Evolutionary conservation across 225 moss, liverwort and hornwort genomes (phyloP).

Genomic region (Takakia lepidozioides): DNA sequence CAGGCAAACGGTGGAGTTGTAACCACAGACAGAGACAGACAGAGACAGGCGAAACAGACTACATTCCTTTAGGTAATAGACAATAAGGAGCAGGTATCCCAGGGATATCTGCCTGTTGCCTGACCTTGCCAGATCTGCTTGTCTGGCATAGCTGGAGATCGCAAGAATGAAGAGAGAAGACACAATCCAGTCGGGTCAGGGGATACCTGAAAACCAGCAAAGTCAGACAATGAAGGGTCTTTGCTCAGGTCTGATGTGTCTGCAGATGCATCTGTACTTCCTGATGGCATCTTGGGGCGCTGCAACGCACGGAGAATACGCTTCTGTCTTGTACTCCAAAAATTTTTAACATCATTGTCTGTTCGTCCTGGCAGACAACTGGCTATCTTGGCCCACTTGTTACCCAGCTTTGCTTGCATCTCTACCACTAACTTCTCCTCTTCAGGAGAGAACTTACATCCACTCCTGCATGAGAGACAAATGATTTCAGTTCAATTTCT

Average conservation of each 20-base stretch:
- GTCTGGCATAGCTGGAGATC: too few species aligned
- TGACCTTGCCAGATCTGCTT: too few species aligned
- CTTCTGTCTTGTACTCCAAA: slow-evolving; percentile 94
- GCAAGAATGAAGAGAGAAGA: too few species aligned
- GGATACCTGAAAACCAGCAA: slow-evolving; percentile 78
- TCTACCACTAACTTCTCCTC: slow-evolving; percentile 95
- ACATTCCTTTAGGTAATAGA: too few species aligned
- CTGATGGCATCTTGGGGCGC: slow-evolving; percentile 76
- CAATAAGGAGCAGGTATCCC: too few species aligned
- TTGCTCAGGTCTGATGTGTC: slow-evolving; percentile 91
- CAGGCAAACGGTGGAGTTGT: too few species aligned
- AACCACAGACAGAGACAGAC: too few species aligned
- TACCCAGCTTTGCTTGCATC: slow-evolving; percentile 96
- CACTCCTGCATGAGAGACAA: slow-evolving; percentile 45
- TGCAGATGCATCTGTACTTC: slow-evolving; percentile 78
- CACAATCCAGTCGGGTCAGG: too few species aligned
- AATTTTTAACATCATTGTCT: slow-evolving; percentile 96
- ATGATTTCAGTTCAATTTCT: background rate
- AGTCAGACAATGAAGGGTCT: slow-evolving; percentile 50
- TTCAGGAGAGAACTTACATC: slow-evolving; percentile 91
- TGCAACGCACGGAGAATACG: slow-evolving; percentile 84
- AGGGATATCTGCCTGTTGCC: too few species aligned
- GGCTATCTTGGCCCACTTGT: slow-evolving; percentile 98
- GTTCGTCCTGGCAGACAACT: slow-evolving; percentile 91
- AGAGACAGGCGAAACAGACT: too few species aligned